Percentiles rank a stretch among this genome's conserved stretches.
phyloP scores from a whole-genome alignment of 148 eudicot genomes.

The Chenopodium formosanum region DNA sequence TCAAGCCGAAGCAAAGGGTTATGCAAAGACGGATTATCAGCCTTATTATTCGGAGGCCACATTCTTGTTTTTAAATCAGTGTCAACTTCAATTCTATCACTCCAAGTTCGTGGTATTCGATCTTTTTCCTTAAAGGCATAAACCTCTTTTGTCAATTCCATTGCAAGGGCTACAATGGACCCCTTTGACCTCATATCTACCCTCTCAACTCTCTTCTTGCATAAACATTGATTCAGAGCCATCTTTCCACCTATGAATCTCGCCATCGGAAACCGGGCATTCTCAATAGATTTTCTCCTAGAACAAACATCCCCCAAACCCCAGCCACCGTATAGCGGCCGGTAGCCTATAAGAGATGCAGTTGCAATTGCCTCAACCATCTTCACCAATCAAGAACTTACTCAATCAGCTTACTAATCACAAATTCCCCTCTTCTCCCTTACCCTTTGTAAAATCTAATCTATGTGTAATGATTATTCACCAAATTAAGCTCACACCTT shows the following conservation, averaged over 20 bases:
- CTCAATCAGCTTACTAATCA: not conserved
- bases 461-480: not conserved
- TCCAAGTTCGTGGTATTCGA: conserved; percentile 43
- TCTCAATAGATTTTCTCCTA: conserved; percentile 26
- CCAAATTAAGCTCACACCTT: not conserved
- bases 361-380: conserved; percentile 83
- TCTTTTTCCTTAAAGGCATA: conserved; percentile 50
- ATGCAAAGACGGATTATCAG: conserved; percentile 68
- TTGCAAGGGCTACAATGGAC: conserved; percentile 58
- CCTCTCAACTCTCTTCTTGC: conserved; percentile 32
- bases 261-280: conserved; percentile 21
- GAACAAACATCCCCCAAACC: conserved; percentile 31
- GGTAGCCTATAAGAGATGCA: conserved; percentile 52
- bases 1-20: conserved; percentile 87
- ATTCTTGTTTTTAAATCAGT: conserved; percentile 56
- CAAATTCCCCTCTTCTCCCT: conserved; percentile 19
- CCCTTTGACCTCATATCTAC: conserved; percentile 14
- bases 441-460: not conserved
- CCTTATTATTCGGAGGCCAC: conserved; percentile 82
- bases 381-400: conserved; percentile 30
- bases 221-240: conserved; percentile 9
- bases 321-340: conserved; percentile 42
- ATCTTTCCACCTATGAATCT: conserved; percentile 30
- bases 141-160: conserved; percentile 77
- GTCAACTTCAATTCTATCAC: conserved; percentile 37